phyloP scores from a whole-genome alignment of 176 grass and related monocot genomes.

The Hordeum vulgare region DNA sequence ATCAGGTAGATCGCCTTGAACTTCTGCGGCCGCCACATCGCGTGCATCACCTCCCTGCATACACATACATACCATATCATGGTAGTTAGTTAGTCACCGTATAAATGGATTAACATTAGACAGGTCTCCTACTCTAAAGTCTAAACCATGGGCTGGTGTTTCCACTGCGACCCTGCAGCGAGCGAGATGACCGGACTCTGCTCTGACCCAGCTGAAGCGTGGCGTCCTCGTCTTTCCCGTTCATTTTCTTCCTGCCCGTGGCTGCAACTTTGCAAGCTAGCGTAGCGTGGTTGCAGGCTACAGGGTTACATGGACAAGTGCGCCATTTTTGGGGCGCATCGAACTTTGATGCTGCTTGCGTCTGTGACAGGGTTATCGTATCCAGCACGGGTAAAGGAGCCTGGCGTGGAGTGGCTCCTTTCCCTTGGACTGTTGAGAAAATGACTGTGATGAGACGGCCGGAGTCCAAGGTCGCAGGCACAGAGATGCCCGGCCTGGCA shows the following conservation, averaged over 20 bases:
- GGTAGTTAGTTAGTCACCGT: too few species aligned
- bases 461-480: conserved; percentile 8
- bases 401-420: conserved; percentile 28
- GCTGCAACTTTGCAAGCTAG: neutral
- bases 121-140: neutral
- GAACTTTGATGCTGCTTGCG: conserved; percentile 8
- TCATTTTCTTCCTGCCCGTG: neutral
- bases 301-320: conserved; percentile 14
- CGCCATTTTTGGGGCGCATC: conserved; percentile 15
- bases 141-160: neutral
- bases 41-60: conserved; percentile 98
- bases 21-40: conserved; percentile 99
- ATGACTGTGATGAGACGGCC: conserved; percentile 18
- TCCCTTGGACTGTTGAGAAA: conserved; percentile 51
- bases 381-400: conserved; percentile 28
- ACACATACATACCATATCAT: too few species aligned
- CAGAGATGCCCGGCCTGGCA: conserved; percentile 1
- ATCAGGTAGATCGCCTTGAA: conserved; percentile 98
- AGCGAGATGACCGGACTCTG: neutral
- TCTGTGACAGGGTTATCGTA: conserved; percentile 20
- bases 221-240: neutral
- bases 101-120: too few species aligned
- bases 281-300: neutral
- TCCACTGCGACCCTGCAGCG: neutral
- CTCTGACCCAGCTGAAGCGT: neutral